Conservation (phyloP, 352 stramenopile genomes). For the Elongisporangium prolatum region DNA sequence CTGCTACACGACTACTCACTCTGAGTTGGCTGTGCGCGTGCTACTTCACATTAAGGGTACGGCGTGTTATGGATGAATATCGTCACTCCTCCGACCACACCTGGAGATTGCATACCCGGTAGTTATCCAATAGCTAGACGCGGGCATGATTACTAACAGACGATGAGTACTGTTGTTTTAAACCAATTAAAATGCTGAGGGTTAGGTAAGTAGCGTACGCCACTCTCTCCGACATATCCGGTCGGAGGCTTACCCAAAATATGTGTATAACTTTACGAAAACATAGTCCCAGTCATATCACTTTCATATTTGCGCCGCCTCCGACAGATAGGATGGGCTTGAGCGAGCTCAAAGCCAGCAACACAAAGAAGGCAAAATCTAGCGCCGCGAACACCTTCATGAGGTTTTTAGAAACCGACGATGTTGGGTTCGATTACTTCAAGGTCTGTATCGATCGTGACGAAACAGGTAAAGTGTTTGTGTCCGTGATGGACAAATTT, state of each 20-base stretch:
- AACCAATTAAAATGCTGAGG: background rate
- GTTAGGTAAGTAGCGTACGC: background rate
- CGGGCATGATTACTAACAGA: too few species aligned
- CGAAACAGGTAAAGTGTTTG: slow-evolving; percentile 11
- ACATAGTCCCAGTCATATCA: slow-evolving; percentile 6
- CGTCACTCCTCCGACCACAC: too few species aligned
- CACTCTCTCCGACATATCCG: background rate
- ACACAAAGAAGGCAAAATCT: slow-evolving; percentile 7
- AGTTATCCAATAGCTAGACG: too few species aligned
- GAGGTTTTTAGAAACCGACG: slow-evolving; percentile 10
- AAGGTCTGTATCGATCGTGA: slow-evolving; percentile 10
- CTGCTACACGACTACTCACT: too few species aligned
- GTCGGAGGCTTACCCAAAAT: background rate
- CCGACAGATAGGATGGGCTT: slow-evolving; percentile 12
- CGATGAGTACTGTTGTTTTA: too few species aligned
- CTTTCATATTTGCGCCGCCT: slow-evolving; percentile 15
- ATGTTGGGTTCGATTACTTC: slow-evolving; percentile 14
- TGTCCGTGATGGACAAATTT: slow-evolving; percentile 13
- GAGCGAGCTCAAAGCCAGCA: slow-evolving; percentile 12
- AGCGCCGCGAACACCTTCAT: slow-evolving; percentile 8
- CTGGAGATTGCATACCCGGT: too few species aligned
- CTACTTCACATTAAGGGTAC: too few species aligned
- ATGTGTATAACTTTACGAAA: slow-evolving; percentile 3
- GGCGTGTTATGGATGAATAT: too few species aligned
- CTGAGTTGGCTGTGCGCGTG: too few species aligned